Evolutionary conservation across 2,329 filamentous ascomycete genomes (phyloP), one percentile per base, ranked within the genome.

Genomic region (Aspergillus sp.): DNA sequence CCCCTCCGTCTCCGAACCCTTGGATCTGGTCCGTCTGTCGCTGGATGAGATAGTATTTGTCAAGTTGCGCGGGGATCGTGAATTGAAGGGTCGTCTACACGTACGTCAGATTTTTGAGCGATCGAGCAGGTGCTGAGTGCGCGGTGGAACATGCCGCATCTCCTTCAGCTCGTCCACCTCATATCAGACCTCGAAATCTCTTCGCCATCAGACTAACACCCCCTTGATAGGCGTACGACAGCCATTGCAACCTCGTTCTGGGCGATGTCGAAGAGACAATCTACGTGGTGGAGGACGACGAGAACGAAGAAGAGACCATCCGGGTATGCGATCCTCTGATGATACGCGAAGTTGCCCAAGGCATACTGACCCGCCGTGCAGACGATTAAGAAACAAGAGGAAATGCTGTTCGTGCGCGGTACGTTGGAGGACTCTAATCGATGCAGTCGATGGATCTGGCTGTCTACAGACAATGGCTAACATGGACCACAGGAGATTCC

Each of bases 321-420:
- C 89, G 85, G 79, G 89, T 92, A 69, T 61, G 79, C 36, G 16
- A 47, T 16, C 22, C 5, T 19, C 36, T n/a, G n/a, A n/a, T n/a
- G n/a, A n/a, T n/a, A n/a, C n/a, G n/a, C n/a, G n/a, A n/a, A n/a
- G n/a, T n/a, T n/a, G n/a, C n/a, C n/a, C n/a, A 19, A 24, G 10
- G 33, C 19, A 10, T 3, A 16, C 17, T 10, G 40, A 40, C 17
- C 45, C 43, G 51, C 22, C 16, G 22, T 47, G 13, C 58, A 95
- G 89, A 96, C 92, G 13, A 85, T 94, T 57, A 95, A 93, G 77
- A 95, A 95, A 76, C 95, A 96, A 73, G 95, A 91, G 41, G 94
- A 97, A 71, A 99, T 99, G 94, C 78, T 99, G 17, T 99, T 99
- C 71, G 93, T 99, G 53, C 82, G 94, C 89, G 93, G 92, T 93